phyloP scores from a whole-genome alignment of 2,329 filamentous ascomycete species.

The Fonsecaea monophora region DNA sequence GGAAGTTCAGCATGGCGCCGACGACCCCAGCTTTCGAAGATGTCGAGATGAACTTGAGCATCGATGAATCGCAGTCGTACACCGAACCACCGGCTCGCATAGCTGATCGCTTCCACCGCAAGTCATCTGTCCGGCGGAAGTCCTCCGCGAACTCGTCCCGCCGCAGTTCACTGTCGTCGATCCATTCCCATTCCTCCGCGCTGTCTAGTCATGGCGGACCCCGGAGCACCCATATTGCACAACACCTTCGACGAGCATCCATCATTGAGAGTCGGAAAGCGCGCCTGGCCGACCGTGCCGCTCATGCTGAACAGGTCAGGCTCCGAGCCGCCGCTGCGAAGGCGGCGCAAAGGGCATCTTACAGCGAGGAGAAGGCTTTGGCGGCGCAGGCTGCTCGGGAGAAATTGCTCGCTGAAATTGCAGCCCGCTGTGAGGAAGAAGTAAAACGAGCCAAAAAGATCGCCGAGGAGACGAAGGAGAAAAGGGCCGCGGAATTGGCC shows the following conservation, averaged over 20 bases:
- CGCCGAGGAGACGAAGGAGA: constrained; percentile 69
- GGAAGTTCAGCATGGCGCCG: constrained; percentile 24
- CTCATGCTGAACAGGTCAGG: constrained; percentile 70
- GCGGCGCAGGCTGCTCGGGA: constrained; percentile 69
- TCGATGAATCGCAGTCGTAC: constrained; percentile 44
- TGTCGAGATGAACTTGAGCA: constrained; percentile 50
- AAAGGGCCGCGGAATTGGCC: constrained; percentile 67
- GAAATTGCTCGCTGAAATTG: constrained; percentile 68
- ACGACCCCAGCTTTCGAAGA: constrained; percentile 41
- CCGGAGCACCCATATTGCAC: constrained; percentile 66
- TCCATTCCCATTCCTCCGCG: constrained; percentile 65
- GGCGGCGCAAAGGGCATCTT: constrained; percentile 61
- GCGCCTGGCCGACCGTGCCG: constrained; percentile 67
- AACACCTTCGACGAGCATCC: constrained; percentile 69
- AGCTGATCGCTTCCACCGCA: constrained; percentile 67
- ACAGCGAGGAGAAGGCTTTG: constrained; percentile 67
- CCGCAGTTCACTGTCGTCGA: constrained; percentile 68
- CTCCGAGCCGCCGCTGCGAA: constrained; percentile 68
- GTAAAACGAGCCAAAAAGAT: constrained; percentile 70
- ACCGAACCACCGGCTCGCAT: constrained; percentile 65
- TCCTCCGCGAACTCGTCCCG: constrained; percentile 69
- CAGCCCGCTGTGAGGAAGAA: constrained; percentile 70
- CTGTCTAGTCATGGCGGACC: constrained; percentile 56
- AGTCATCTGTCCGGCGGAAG: constrained; percentile 61
- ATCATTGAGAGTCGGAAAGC: constrained; percentile 71